A percentile compares a stretch with the other conserved stretches of the same genome.
Evolutionary conservation across 805 yeast species (phyloP).

Genomic region (Ogataea nitratoaversa): DNA sequence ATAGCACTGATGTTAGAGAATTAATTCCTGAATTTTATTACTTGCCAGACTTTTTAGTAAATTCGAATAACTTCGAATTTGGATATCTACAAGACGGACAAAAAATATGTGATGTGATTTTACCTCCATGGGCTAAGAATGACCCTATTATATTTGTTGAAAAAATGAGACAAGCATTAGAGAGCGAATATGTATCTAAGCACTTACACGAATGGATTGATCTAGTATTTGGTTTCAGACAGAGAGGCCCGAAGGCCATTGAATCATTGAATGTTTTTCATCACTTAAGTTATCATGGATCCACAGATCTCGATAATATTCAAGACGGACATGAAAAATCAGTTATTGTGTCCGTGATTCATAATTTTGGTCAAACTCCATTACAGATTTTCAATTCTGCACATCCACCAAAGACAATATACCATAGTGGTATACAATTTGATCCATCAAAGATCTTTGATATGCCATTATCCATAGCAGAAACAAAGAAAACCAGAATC

Average conservation of each 20-base stretch:
- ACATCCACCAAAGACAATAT: conserved; percentile 53
- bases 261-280: conserved; percentile 73
- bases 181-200: conserved; percentile 73
- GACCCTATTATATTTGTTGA: conserved; percentile 72
- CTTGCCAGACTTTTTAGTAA: conserved; percentile 71
- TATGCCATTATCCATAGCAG: conserved; percentile 38
- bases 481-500: conserved; percentile 35
- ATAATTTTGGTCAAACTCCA: conserved; percentile 92
- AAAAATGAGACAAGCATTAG: conserved; percentile 79
- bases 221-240: conserved; percentile 76
- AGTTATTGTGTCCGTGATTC: conserved; percentile 80
- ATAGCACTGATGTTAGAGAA: conserved; percentile 85
- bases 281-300: conserved; percentile 80
- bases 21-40: conserved; percentile 82
- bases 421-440: conserved; percentile 33
- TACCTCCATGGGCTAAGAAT: conserved; percentile 82
- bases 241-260: conserved; percentile 66
- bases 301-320: conserved; percentile 69
- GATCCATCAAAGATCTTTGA: conserved; percentile 29
- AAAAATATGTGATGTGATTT: conserved; percentile 52
- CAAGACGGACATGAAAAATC: conserved; percentile 68
- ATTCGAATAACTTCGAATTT: conserved; percentile 62
- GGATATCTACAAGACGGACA: conserved; percentile 64
- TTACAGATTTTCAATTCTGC: conserved; percentile 62
- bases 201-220: conserved; percentile 84